Evolutionary conservation across 2,329 filamentous ascomycete species (phyloP), one percentile per base, ranked within the genome.

Genomic region (Fusarium lyarnte): DNA sequence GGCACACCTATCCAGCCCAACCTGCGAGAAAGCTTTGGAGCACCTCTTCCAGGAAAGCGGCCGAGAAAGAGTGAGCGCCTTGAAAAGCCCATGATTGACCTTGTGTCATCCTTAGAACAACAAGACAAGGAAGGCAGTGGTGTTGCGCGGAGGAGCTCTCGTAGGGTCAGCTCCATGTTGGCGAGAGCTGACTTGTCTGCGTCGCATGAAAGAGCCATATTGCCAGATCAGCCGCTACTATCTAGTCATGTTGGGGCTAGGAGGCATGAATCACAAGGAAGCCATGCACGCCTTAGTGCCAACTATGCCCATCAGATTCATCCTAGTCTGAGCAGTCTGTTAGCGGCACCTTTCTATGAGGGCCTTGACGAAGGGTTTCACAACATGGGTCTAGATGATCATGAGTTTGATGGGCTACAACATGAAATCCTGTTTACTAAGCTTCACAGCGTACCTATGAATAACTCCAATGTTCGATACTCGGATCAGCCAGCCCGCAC

Each of bases 161-260:
- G 96, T 46, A 90, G 96, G 55, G 92, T 98, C 31, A 99, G 96
- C 83, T 98, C 95, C 21, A 88, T 97, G 82, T 86, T 98, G 58
- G 95, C 95, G 21, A 88, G 95, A 76, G 93, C 93, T 36, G 95
- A 98, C 79, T 85, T 98, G 25, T 95, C 94, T 1, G 92, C 93
- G 14, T 96, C 92, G 21, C 93, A 95, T 73, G 94, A 97, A 74
- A 88, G 93, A 76, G 87, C 91, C 2, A 88, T 91, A n/a, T 97
- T 97, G 78, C 88, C 91, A 33, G 94, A 97, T 53, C 88, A 87
- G 79, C 82, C 79, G 72, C 85, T 80, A 6, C 78, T 82, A 13
- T 76, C 83, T 13, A 81, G 79, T 16, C 81, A 83, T 58, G 79
- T 79, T 1, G 85, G 86, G 46, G 82, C 86, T 19, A 89, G 92